Conservation (phyloP, 768 basidiomycete species). For the Lyophyllum shimeji region DNA sequence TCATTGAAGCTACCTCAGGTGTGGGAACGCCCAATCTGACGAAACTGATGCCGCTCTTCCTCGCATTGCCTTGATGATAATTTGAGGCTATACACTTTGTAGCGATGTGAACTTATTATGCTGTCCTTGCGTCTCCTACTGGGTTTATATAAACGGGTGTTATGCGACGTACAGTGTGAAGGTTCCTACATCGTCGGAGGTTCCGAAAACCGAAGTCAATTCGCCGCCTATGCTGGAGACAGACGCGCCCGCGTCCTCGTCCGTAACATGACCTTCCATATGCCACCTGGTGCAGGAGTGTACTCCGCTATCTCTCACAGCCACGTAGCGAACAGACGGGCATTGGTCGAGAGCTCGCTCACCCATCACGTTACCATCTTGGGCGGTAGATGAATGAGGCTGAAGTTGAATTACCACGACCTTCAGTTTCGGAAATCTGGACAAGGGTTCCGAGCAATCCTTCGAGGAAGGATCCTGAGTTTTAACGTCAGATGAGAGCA, state of each 20-base stretch:
- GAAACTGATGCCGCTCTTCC: constrained; percentile 30
- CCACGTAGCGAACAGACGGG: constrained; percentile 12
- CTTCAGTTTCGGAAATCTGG: constrained; percentile 7
- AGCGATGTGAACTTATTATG: background rate
- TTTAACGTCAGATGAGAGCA: background rate
- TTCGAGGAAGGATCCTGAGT: constrained; percentile 2
- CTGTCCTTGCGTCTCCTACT: background rate
- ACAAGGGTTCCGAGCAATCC: background rate
- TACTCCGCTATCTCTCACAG: background rate
- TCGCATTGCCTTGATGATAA: constrained; percentile 30
- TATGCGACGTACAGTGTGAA: background rate
- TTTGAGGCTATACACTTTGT: background rate
- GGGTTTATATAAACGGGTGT: background rate
- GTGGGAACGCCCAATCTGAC: constrained; percentile 37
- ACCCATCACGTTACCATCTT: constrained; percentile 5
- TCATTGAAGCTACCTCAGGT: constrained; percentile 18
- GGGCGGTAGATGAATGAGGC: background rate
- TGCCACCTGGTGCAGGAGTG: constrained; percentile 8
- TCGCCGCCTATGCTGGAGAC: background rate
- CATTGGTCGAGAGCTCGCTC: constrained; percentile 10
- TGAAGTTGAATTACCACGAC: constrained; percentile 4
- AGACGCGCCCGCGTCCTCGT: background rate
- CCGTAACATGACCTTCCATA: background rate
- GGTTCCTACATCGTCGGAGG: background rate
- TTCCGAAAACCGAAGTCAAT: background rate